Percentiles rank a stretch among this genome's conserved stretches.
Conservation (phyloP, 1,284 basidiomycete species). For the Lentinus polychrous region DNA sequence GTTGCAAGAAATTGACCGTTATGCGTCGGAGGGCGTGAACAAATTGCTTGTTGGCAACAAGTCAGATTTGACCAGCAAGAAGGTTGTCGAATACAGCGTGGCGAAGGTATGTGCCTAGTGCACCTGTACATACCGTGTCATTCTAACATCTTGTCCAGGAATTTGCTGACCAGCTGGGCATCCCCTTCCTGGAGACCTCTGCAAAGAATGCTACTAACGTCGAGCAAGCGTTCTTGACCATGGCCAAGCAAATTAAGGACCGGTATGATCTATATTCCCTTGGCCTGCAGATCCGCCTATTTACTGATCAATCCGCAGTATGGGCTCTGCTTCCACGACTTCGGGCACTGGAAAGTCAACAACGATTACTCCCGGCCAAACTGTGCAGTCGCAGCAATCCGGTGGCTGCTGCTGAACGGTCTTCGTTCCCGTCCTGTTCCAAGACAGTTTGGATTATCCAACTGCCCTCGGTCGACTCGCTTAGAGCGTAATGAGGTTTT, state of each 20-base stretch:
- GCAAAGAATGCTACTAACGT: slow-evolving; percentile 99
- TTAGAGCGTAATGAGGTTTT: no score
- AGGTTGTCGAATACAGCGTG: slow-evolving; percentile 95
- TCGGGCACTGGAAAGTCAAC: slow-evolving; percentile 65
- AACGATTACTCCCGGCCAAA: slow-evolving; percentile 69
- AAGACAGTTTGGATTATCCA: neutral
- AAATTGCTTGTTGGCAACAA: slow-evolving; percentile 98
- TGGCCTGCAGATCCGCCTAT: slow-evolving; percentile 3
- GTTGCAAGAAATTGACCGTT: slow-evolving; percentile 99
- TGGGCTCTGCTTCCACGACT: slow-evolving; percentile 71
- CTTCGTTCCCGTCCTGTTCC: slow-evolving; percentile 1
- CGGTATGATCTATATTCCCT: slow-evolving; percentile 47
- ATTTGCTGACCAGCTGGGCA: slow-evolving; percentile 92
- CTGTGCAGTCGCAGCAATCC: slow-evolving; percentile 65
- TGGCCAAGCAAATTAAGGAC: slow-evolving; percentile 99
- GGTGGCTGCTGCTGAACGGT: slow-evolving; percentile 66
- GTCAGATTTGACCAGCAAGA: slow-evolving; percentile 96
- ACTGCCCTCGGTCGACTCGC: neutral
- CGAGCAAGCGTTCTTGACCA: slow-evolving; percentile 98
- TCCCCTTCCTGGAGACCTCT: slow-evolving; percentile 98
- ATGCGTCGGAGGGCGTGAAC: slow-evolving; percentile 98
- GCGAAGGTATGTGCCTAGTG: slow-evolving; percentile 67
- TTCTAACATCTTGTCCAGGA: slow-evolving; percentile 44
- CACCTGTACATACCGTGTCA: neutral
- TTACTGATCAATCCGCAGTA: slow-evolving; percentile 35